Base-by-base conservation (phyloP, 371 early-diverging fungal genomes). In the Actinomortierella ambigua region DNA sequence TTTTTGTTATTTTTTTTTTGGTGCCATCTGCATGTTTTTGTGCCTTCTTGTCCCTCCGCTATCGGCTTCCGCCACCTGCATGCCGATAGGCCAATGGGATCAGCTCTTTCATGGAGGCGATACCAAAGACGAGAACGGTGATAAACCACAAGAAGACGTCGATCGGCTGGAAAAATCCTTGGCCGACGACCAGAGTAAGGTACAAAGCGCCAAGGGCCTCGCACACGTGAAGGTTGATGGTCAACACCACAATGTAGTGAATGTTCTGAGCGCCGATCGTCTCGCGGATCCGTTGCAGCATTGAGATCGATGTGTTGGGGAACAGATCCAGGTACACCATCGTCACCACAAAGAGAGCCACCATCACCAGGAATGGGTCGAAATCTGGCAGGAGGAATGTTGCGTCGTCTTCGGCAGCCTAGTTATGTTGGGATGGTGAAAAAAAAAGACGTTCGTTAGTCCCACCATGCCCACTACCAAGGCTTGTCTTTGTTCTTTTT, bases 221-320 rank as follows among this genome's bases (percentile, higher is more conserved):
- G 26, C 57, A 40, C 4, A 57, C 5, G 40, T 71, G 71, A 5
- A 55, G 1, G 1, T 29, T 43, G 7, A 15, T 20, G 2, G 58
- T 34, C 3, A 49, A n/a, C 41, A 54, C 40, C 14, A 59, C 59
- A 14, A 55, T 42, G 34, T 44, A 13, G 17, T 65, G 59, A 39
- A 71, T 48, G 28, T 24, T 47, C 22, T 44, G 18, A 3, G 65
- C 22, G 9, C 71, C 71, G 3, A 55, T 11, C 4, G 50, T 52
- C 26, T 61, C 18, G 2, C 57, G 28, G 8, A 62, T 46, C 66
- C 66, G 65, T 18, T 65, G 61, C 13, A 71, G 47, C 6, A 41
- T 2, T 7, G 71, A 59, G 20, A 53, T 65, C 3, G 54, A 65
- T 2, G 71, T 71, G 52, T 65, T 61, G 27, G 71, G 71, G 50